Base-by-base conservation (phyloP, 805 yeast species). In the Yarrowia sp. region DNA sequence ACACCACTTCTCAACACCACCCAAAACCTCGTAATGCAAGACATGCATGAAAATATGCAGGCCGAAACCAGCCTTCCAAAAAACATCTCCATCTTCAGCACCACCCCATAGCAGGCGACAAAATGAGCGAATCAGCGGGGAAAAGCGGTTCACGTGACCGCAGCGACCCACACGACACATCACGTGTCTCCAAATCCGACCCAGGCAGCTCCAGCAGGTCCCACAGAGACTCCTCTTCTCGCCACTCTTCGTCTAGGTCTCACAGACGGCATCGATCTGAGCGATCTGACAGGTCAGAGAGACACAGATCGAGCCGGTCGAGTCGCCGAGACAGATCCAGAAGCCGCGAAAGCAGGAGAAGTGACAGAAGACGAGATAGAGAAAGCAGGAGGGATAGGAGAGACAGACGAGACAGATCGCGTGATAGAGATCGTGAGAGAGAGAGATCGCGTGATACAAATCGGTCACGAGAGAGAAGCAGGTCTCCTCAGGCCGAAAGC, bases 261-360 rank as follows among this genome's bases (percentile, higher is more conserved):
- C 46, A 51, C 59, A 22, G 44, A 18, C 22, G 59, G n/a, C 32
- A 51, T 12, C 16, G 58, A 9, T 44, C 36, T 5, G 36, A 46
- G 12, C 22, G 36, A 21, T 31, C 39, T n/a, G 36, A 31, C 12
- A 9, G 41, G 19, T 31, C 36, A 32, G 38, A 31, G 1, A 13
- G 31, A 14, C 47, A 41, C 19, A 22, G 47, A 41, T 24, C 32
- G 7, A 39, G 44, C 12, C 38, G 53, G 2, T 31, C 53, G 4
- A 18, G 22, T 2, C 25, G 55, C 2, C n/a, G 41, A 22, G 56
- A 49, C 32, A n/a, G 56, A 24, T 33, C 42, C 1, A 35, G 58
- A 6, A 51, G 58, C 16, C 9, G 58, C 16, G 58, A 49, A 16
- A 32, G 56, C 1, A 19, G 42, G 5, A 32, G 42, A n/a, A n/a